A percentile compares a stretch with the other conserved stretches of the same genome.
phyloP scores from a whole-genome alignment of 352 stramenopile genomes.

The Globisporangium uncinulatum region DNA sequence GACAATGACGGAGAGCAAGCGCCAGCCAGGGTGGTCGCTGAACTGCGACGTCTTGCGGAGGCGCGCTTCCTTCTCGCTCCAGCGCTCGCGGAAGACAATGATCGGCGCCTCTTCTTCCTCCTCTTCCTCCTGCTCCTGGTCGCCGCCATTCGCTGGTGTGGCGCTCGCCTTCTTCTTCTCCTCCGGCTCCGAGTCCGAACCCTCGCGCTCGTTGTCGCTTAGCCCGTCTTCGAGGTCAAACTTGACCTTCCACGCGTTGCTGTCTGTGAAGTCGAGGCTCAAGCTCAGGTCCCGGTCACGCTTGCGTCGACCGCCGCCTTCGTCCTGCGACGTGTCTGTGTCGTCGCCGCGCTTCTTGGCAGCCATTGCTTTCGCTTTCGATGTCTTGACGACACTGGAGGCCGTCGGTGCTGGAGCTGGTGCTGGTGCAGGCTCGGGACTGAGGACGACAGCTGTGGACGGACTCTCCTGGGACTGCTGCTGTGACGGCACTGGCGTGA shows the following conservation, averaged over 20 bases:
- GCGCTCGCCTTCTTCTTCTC: conserved; percentile 35
- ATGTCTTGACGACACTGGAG: background rate
- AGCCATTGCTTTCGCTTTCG: background rate
- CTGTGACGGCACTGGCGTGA: background rate
- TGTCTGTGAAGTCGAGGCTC: conserved; percentile 71
- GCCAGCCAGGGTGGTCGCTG: conserved; percentile 51
- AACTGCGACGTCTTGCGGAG: conserved; percentile 53
- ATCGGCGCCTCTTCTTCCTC: conserved; percentile 45
- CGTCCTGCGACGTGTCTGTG: conserved; percentile 22
- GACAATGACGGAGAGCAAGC: conserved; percentile 91
- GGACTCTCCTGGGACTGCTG: background rate
- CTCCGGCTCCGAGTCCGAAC: conserved; percentile 10
- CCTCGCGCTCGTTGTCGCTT: conserved; percentile 39
- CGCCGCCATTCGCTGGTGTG: background rate
- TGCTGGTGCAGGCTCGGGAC: background rate
- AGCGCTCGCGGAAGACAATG: conserved; percentile 80
- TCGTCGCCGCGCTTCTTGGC: conserved; percentile 5
- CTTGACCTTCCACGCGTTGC: conserved; percentile 63
- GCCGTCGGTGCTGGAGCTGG: background rate
- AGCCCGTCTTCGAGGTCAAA: conserved; percentile 69
- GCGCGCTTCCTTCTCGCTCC: conserved; percentile 68
- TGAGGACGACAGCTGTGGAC: background rate
- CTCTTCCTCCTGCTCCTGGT: conserved; percentile 27
- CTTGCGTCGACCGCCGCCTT: conserved; percentile 17
- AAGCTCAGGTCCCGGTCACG: conserved; percentile 50